Base-by-base conservation (phyloP, 345 rosid species). In the Acer campestre region DNA sequence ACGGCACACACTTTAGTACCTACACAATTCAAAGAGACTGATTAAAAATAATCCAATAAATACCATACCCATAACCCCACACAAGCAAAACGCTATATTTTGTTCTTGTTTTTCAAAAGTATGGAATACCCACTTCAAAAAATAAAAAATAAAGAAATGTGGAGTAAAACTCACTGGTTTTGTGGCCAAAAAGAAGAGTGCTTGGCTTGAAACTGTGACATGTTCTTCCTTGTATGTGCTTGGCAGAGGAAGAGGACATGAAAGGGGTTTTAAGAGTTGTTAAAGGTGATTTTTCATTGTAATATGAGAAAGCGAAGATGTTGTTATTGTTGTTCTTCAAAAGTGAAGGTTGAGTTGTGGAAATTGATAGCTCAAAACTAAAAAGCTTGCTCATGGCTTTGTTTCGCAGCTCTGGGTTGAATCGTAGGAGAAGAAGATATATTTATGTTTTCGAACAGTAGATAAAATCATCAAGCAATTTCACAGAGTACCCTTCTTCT, bases 1-100 rank as follows among this genome's bases (percentile, higher is more conserved):
- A 62, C 27, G 11, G 61, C 59, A 81, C 82, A 87, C 51, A 88
- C 88, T 86, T 78, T 77, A 38, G 77, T 71, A 86, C 87, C 98
- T 91, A 63, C 61, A 73, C 64, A 76, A n/a, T 27, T 77, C 18
- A 65, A 23, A 77, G 38, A 67, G 46, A 29, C 58, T 27, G 14
- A 56, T 8, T 46, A 59, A 42, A 20, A 6, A 70, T 10, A 49
- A 53, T 31, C 20, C 17, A 35, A 67, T 4, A 68, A 73, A 27
- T 18, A 31, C 7, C 58, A 53, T 53, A 53, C 12, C 49, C 49
- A 46, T 3, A 46, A 10, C 49, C 49, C 65, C 53, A 22, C 11
- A 59, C 25, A 58, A 72, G 12, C 18, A 48, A 74, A 62, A 44
- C 49, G 74, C 14, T 51, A 1, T 35, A 35, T 11, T 29, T 18